These are phyloP conservation scores for Penicillium sp. DNA, from an alignment of 2,329 filamentous ascomycete genomes.

Conservation along the genomic window DNA sequence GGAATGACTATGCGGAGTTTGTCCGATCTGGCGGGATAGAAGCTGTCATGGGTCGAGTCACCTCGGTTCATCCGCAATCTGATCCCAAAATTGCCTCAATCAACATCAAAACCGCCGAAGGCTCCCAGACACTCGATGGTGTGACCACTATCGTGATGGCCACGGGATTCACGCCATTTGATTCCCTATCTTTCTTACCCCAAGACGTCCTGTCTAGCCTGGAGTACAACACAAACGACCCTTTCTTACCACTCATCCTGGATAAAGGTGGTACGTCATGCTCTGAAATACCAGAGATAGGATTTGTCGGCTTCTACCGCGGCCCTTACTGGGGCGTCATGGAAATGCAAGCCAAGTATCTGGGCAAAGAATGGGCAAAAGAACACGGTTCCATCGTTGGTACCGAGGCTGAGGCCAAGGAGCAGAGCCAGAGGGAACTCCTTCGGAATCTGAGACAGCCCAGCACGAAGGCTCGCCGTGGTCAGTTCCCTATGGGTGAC, in stretches of 20 bases:
- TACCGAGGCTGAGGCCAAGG: constrained; percentile 6
- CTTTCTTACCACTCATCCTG: constrained; percentile 66
- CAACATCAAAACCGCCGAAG: constrained; percentile 45
- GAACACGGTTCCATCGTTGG: constrained; percentile 24
- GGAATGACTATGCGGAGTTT: constrained; percentile 73
- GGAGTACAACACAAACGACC: constrained; percentile 58
- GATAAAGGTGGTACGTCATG: constrained; percentile 69
- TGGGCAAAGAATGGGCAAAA: constrained; percentile 63
- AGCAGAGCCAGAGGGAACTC: constrained; percentile 26
- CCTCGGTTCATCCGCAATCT: constrained; percentile 14
- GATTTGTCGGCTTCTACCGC: constrained; percentile 82
- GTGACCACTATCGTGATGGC: constrained; percentile 72
- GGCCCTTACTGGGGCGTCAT: constrained; percentile 85
- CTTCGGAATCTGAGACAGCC: constrained; percentile 30
- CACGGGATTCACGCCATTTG: constrained; percentile 71
- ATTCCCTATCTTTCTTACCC: constrained; percentile 68
- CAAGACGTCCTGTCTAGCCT: constrained; percentile 59
- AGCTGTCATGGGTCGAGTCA: constrained; percentile 51
- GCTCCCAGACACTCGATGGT: constrained; percentile 53
- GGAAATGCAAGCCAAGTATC: constrained; percentile 78
- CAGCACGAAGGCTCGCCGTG: constrained; percentile 38
- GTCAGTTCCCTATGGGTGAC: constrained; percentile 83
- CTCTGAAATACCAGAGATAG: constrained; percentile 64
- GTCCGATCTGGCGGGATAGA: constrained; percentile 67
- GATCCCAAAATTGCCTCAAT: constrained; percentile 20